Percentiles rank a stretch among this genome's conserved stretches.
Conservation (phyloP, 192 early-diverging fungal species). For the Backusella macrospora region DNA sequence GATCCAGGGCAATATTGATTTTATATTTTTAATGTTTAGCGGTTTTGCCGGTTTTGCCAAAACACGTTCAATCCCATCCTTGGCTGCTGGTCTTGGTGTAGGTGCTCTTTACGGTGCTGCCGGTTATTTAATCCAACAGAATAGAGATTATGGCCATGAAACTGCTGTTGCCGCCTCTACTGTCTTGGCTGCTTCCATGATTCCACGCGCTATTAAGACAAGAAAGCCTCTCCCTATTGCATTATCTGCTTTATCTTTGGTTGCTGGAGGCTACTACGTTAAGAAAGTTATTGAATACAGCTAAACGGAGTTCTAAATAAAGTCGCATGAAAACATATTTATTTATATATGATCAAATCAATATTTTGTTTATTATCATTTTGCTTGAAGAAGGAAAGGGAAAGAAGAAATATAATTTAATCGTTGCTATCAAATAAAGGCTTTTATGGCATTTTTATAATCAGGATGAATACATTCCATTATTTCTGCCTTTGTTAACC, state of each 20-base stretch:
- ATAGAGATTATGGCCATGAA: slow-evolving; percentile 48
- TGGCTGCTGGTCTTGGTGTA: slow-evolving; percentile 44
- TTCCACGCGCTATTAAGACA: slow-evolving; percentile 43
- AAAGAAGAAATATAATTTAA: background rate
- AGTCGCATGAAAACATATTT: background rate
- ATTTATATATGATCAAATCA: background rate
- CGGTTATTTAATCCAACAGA: slow-evolving; percentile 42
- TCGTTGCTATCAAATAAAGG: slow-evolving; percentile 47
- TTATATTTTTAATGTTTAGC: slow-evolving; percentile 20
- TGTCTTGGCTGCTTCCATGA: slow-evolving; percentile 39
- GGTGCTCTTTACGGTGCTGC: slow-evolving; percentile 45
- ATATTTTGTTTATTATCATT: background rate
- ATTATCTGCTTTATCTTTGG: slow-evolving; percentile 38
- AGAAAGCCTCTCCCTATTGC: slow-evolving; percentile 43
- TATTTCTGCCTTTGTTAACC: slow-evolving; percentile 75
- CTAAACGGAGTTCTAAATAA: slow-evolving; percentile 23
- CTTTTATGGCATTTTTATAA: slow-evolving; percentile 56
- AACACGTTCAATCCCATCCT: slow-evolving; percentile 44
- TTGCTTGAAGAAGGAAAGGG: background rate
- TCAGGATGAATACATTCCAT: slow-evolving; percentile 51
- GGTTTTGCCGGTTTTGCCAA: slow-evolving; percentile 41
- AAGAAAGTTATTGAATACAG: slow-evolving; percentile 50
- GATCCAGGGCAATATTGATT: background rate
- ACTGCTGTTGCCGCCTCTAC: slow-evolving; percentile 44
- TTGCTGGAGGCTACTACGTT: slow-evolving; percentile 47